Base-by-base conservation (phyloP, 1,139 yeast genomes). In the Yamadazyma dushanensis region DNA sequence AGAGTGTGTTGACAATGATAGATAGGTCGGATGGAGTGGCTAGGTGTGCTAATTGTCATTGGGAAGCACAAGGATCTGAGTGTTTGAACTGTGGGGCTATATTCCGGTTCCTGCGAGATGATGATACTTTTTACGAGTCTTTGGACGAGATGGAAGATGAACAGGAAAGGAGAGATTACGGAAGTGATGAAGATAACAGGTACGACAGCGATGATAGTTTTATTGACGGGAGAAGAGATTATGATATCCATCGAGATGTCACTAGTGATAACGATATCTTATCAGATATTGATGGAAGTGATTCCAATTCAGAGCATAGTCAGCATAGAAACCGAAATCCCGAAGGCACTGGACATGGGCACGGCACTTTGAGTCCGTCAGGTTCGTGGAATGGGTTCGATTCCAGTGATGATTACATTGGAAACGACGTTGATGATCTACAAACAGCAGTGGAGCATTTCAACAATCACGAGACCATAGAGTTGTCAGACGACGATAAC, bases 21-120 rank as follows among this genome's bases (percentile, higher is more conserved):
- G 86, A 78, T 44, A 73, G 67, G 35, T 80, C 80, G 17, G 96
- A 87, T 54, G 92, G 90, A 2, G 89, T 87, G 6, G 78, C 84
- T 0, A 62, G 95, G 38, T 87, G 96, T 53, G 78, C 87, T 2
- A 71, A 75, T 37, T 87, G 96, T 55, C 87, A 80, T 49, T 86
- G 95, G 95, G 95, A 87, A 53, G 79, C 84, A 3, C 73, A 68
- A 43, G 82, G 83, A 0, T 58, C 66, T 4, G 60, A 56, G 25
- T 81, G 87, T 47, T 59, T 71, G 6, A 77, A 78, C 45, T 80
- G 87, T 52, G 76, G 77, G 3, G 57, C 69, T 2, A 49, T 68
- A 18, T 66, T 71, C 45, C 41, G 70, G 47, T 39, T 39, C 6
- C 41, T 46, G 4, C 31, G 39, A 17, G 47, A 47, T 15, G 48